Evolutionary conservation across 31 red algal genomes (phyloP).

Genomic region (Endocladia muricata): DNA sequence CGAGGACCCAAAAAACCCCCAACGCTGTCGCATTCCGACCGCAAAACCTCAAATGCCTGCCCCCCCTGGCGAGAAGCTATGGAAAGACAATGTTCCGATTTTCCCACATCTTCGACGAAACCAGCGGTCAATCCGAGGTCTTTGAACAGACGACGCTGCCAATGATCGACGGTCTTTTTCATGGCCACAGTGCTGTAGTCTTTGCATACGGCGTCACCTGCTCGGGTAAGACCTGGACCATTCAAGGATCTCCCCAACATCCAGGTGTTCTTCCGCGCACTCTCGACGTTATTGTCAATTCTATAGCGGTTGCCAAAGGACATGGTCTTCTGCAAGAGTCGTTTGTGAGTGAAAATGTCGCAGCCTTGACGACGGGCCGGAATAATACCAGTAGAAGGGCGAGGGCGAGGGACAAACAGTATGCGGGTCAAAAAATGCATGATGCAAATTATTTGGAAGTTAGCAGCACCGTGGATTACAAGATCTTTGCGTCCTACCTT

Average conservation of each 20-base stretch:
- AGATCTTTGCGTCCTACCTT: constrained; percentile 45
- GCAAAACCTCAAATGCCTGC: constrained; percentile 13
- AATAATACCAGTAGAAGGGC: background rate
- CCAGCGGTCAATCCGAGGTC: constrained; percentile 9
- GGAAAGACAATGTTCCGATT: constrained; percentile 40
- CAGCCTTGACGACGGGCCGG: constrained; percentile 6
- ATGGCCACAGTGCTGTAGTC: constrained; percentile 46
- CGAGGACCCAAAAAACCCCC: background rate
- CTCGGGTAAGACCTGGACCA: constrained; percentile 85
- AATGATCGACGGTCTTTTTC: constrained; percentile 24
- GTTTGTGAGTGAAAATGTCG: constrained; percentile 29
- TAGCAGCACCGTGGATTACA: constrained; percentile 24
- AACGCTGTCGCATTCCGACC: constrained; percentile 33
- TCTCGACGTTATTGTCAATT: constrained; percentile 68
- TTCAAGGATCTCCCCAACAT: constrained; percentile 53
- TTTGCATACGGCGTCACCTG: constrained; percentile 85
- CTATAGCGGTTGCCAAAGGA: constrained; percentile 41
- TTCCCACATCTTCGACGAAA: constrained; percentile 20
- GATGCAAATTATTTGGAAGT: constrained; percentile 41
- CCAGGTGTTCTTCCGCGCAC: constrained; percentile 61
- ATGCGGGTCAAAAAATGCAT: constrained; percentile 2
- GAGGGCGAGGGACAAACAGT: background rate
- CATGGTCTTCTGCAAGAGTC: constrained; percentile 33
- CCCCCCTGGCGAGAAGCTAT: constrained; percentile 26
- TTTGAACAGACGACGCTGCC: constrained; percentile 50